Evolutionary conservation across 2,329 filamentous ascomycete species (phyloP).

Genomic region (Fusarium cyanostomum): DNA sequence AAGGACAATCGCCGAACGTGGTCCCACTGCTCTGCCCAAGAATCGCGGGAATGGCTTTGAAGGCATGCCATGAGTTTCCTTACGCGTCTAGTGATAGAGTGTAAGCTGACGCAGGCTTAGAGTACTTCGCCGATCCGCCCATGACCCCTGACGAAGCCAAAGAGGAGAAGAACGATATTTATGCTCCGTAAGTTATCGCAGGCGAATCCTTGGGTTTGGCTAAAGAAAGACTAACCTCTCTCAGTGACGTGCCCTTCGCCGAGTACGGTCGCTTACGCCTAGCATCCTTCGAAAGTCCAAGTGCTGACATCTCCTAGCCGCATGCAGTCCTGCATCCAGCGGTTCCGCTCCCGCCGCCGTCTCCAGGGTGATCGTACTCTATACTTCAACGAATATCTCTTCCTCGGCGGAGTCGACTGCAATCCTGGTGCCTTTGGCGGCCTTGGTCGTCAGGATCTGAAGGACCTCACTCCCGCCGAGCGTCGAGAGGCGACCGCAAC

Average conservation of each 20-base stretch:
- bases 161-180: conserved; percentile 72
- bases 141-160: conserved; percentile 74
- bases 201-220: neutral
- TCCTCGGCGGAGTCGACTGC: conserved; percentile 81
- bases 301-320: conserved; percentile 61
- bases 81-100: neutral
- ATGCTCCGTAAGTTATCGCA: conserved; percentile 63
- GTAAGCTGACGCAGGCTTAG: conserved; percentile 47
- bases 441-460: conserved; percentile 63
- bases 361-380: conserved; percentile 69
- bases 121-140: conserved; percentile 82
- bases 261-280: conserved; percentile 54
- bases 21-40: conserved; percentile 54
- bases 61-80: conserved; percentile 51
- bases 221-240: conserved; percentile 28
- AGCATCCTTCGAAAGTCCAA: neutral
- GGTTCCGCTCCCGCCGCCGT: conserved; percentile 80
- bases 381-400: conserved; percentile 82
- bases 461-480: conserved; percentile 66
- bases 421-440: conserved; percentile 66
- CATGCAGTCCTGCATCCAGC: conserved; percentile 85
- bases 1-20: conserved; percentile 42
- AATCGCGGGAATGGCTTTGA: conserved; percentile 74
- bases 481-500: conserved; percentile 71
- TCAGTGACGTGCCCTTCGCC: conserved; percentile 62